These are phyloP conservation scores for Psophocarpus tetragonolobus DNA, from an alignment of 306 rosid genomes.

Conservation along the genomic window DNA sequence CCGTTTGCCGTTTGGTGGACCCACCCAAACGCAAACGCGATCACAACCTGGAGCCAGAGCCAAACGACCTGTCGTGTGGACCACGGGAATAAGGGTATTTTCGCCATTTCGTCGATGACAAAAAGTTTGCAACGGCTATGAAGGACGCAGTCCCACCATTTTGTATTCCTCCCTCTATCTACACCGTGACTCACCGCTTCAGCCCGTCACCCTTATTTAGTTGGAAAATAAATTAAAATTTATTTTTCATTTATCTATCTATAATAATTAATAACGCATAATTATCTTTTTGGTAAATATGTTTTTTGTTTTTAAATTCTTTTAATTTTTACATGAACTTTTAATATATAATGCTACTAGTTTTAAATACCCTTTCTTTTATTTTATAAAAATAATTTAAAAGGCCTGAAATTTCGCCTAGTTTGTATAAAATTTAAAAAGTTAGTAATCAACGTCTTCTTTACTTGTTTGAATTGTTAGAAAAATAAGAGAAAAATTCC, in stretches of 20 bases:
- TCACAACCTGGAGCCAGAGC: conserved; percentile 31
- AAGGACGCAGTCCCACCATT: not conserved
- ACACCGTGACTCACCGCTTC: conserved; percentile 12
- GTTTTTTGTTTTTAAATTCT: too few relatives aligned
- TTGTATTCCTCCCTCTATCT: not conserved
- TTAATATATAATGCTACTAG: too few relatives aligned
- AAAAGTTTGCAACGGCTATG: conserved; percentile 38
- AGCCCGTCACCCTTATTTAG: not conserved
- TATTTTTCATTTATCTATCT: too few relatives aligned
- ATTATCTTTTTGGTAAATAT: too few relatives aligned
- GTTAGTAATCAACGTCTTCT: too few relatives aligned
- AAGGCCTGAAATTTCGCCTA: too few relatives aligned
- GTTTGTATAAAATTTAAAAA: too few relatives aligned
- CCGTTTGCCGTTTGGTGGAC: conserved; percentile 31
- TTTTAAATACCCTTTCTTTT: too few relatives aligned
- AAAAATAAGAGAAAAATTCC: too few relatives aligned
- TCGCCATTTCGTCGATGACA: not conserved
- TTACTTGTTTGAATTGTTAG: not conserved
- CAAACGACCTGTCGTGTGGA: conserved; percentile 34
- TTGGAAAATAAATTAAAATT: not conserved
- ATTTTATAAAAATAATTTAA: too few relatives aligned
- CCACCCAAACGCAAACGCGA: not conserved
- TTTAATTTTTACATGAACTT: too few relatives aligned
- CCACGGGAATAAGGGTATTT: not conserved
- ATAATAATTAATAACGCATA: too few relatives aligned